Percentiles rank a stretch among this genome's conserved stretches.
Evolutionary conservation across 768 basidiomycete species (phyloP).

Genomic region (Mycena chlorophos): DNA sequence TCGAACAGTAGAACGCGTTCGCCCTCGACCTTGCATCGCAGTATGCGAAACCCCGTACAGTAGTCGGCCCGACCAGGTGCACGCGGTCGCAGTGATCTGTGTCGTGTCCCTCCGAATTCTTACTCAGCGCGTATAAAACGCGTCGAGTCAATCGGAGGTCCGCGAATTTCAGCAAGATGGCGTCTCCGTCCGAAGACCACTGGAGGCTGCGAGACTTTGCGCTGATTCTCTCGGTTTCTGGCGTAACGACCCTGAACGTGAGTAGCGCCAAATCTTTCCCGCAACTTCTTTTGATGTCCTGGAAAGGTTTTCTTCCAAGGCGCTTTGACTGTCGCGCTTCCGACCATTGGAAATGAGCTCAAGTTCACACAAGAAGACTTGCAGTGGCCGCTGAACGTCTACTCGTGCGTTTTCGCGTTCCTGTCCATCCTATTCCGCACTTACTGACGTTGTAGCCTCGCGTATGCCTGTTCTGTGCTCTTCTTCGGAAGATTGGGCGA

Average conservation of each 20-base stretch:
- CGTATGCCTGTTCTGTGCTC: constrained; percentile 26
- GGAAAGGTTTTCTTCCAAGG: constrained; percentile 26
- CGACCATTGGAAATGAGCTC: constrained; percentile 29
- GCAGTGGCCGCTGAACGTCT: constrained; percentile 29
- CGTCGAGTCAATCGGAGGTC: no score
- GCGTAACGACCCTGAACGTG: constrained; percentile 29
- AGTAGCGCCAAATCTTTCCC: background rate
- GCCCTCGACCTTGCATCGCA: no score
- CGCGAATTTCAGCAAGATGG: no score
- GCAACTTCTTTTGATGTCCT: background rate
- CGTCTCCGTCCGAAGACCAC: no score
- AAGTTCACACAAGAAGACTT: constrained; percentile 25
- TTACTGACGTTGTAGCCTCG: constrained; percentile 14
- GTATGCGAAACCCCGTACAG: no score
- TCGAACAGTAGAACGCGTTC: no score
- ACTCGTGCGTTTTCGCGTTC: constrained; percentile 20
- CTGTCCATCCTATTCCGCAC: no score
- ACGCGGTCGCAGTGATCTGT: no score
- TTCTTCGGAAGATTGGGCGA: constrained; percentile 29
- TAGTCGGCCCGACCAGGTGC: no score
- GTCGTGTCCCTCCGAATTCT: no score
- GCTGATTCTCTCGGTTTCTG: constrained; percentile 24
- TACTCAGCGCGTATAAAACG: no score
- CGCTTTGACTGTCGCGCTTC: constrained; percentile 29
- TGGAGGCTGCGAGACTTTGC: constrained; percentile 21